phyloP scores from a whole-genome alignment of 306 rosid genomes.

The Trichosanthes truncata region DNA sequence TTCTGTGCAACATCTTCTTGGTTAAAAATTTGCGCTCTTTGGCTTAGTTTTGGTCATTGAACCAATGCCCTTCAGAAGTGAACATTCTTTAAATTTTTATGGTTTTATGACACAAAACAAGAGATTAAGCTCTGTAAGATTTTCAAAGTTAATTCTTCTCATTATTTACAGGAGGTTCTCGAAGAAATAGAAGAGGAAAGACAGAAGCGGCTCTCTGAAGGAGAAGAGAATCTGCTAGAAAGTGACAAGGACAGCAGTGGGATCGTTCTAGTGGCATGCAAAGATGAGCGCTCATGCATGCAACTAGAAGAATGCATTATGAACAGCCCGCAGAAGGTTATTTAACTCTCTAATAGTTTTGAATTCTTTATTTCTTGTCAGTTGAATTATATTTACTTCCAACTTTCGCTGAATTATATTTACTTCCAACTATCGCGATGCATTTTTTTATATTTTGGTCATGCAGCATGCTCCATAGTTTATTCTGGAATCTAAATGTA shows the following conservation, averaged over 20 bases:
- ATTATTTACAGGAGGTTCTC: slow-evolving; percentile 57
- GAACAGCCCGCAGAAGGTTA: slow-evolving; percentile 56
- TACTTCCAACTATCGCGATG: neutral
- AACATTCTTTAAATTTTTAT: neutral
- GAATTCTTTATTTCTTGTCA: neutral
- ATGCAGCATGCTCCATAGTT: neutral
- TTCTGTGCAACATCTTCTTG: slow-evolving; percentile 14
- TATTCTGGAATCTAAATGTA: neutral
- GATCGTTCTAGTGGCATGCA: slow-evolving; percentile 83
- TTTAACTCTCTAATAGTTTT: neutral
- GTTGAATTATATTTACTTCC: neutral
- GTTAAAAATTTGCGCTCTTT: neutral
- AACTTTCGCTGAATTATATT: neutral
- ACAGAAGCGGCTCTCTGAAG: slow-evolving; percentile 28
- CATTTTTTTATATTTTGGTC: neutral
- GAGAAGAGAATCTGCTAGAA: slow-evolving; percentile 42
- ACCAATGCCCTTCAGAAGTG: neutral
- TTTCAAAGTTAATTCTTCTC: neutral
- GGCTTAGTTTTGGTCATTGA: neutral
- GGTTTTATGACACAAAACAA: neutral
- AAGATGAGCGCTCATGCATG: slow-evolving; percentile 91
- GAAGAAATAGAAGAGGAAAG: slow-evolving; percentile 94
- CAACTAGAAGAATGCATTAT: slow-evolving; percentile 79
- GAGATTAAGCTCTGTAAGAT: neutral
- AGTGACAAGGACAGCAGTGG: slow-evolving; percentile 43